Evolutionary conservation across 805 yeast species (phyloP).

Genomic region (Saccharomyces mikatae): DNA sequence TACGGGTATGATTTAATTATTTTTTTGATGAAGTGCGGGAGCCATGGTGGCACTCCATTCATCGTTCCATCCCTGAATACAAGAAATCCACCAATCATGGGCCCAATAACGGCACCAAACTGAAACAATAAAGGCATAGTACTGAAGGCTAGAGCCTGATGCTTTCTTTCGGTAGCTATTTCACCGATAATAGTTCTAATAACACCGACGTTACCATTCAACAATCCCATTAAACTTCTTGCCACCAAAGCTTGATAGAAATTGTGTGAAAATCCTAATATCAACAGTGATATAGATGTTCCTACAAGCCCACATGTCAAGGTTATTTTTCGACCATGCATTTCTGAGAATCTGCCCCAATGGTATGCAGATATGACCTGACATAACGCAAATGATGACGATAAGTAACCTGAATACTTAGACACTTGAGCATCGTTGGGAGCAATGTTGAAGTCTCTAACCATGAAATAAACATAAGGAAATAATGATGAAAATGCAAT

Average conservation of each 20-base stretch:
- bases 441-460: conserved; percentile 46
- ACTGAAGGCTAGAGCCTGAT: conserved; percentile 56
- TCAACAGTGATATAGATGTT: conserved; percentile 38
- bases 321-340: conserved; percentile 49
- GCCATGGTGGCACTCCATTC: conserved; percentile 16
- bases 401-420: conserved; percentile 52
- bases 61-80: conserved; percentile 37
- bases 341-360: conserved; percentile 54
- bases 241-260: conserved; percentile 47
- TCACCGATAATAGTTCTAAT: conserved; percentile 57
- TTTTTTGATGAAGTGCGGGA: conserved; percentile 15
- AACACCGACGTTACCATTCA: conserved; percentile 62
- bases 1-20: conserved; percentile 39
- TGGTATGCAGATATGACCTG: conserved; percentile 51
- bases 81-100: conserved; percentile 47
- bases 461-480: conserved; percentile 60
- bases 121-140: conserved; percentile 56
- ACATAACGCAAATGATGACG: conserved; percentile 54
- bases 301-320: conserved; percentile 46
- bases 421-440: conserved; percentile 46
- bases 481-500: conserved; percentile 56
- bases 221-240: conserved; percentile 45
- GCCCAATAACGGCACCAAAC: conserved; percentile 54
- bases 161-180: conserved; percentile 45
- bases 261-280: conserved; percentile 47